Conservation (phyloP, 768 basidiomycete species). For the Pleurotus giganteus region DNA sequence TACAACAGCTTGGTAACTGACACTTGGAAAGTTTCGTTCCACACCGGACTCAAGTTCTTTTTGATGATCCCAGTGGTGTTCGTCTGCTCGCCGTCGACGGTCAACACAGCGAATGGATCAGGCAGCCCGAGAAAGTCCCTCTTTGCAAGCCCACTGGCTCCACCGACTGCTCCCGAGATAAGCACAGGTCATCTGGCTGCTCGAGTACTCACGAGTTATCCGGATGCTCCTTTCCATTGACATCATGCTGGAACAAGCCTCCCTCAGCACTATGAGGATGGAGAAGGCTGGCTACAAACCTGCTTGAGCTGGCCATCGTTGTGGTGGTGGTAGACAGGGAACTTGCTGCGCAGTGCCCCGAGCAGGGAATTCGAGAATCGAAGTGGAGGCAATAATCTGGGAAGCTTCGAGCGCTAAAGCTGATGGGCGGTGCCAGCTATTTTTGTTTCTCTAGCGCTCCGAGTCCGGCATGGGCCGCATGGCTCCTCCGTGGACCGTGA, state of each 20-base stretch:
- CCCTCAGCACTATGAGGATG: background rate
- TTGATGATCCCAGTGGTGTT: slow-evolving; percentile 73
- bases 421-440: too few species aligned
- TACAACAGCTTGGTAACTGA: slow-evolving; percentile 34
- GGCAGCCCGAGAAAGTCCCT: slow-evolving; percentile 79
- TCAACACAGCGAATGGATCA: slow-evolving; percentile 87
- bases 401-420: too few species aligned
- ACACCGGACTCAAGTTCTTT: slow-evolving; percentile 67
- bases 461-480: too few species aligned
- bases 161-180: slow-evolving; percentile 7
- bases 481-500: too few species aligned
- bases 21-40: slow-evolving; percentile 88
- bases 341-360: background rate
- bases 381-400: too few species aligned
- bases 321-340: background rate
- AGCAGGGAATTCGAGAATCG: background rate
- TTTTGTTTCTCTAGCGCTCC: too few species aligned
- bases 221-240: slow-evolving; percentile 28
- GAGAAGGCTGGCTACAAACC: slow-evolving; percentile 25
- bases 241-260: background rate
- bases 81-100: slow-evolving; percentile 82
- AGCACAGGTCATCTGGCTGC: slow-evolving; percentile 1
- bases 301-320: slow-evolving; percentile 22
- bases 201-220: slow-evolving; percentile 43
- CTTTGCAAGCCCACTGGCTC: slow-evolving; percentile 70